Evolutionary conservation across 768 basidiomycete genomes (phyloP).

Genomic region (Trametopsis cervina): DNA sequence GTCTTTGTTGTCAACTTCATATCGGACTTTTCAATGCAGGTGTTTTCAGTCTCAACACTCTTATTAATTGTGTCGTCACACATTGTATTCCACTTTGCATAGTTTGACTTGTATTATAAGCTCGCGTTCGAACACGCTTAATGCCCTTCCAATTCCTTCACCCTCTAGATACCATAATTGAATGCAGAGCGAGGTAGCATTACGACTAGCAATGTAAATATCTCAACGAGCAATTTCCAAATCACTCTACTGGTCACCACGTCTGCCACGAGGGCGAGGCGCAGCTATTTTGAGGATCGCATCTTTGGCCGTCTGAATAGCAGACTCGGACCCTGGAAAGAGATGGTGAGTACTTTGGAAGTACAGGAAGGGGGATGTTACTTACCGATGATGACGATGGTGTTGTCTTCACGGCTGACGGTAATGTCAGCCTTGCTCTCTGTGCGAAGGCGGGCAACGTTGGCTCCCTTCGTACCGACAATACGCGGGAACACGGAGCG

Average conservation of each 20-base stretch:
- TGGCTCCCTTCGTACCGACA: constrained; percentile 87
- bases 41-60: no score
- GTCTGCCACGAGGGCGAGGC: constrained; percentile 18
- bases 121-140: background rate
- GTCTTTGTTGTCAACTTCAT: no score
- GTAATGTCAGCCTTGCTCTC: constrained; percentile 92
- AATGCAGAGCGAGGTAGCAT: constrained; percentile 12
- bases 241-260: constrained; percentile 11
- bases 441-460: constrained; percentile 77
- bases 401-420: constrained; percentile 81
- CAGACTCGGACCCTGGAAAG: constrained; percentile 53
- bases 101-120: background rate
- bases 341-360: background rate
- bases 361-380: constrained; percentile 7
- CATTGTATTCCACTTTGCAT: no score
- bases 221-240: constrained; percentile 11
- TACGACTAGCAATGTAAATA: constrained; percentile 12
- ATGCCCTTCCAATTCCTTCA: background rate
- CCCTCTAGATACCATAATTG: constrained; percentile 7
- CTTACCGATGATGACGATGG: constrained; percentile 83
- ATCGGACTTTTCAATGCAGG: no score
- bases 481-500: constrained; percentile 87
- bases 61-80: no score
- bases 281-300: constrained; percentile 57
- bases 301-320: constrained; percentile 67